Evolutionary conservation across 495 filamentous ascomycete species (phyloP).

Genomic region (Halenospora varia): DNA sequence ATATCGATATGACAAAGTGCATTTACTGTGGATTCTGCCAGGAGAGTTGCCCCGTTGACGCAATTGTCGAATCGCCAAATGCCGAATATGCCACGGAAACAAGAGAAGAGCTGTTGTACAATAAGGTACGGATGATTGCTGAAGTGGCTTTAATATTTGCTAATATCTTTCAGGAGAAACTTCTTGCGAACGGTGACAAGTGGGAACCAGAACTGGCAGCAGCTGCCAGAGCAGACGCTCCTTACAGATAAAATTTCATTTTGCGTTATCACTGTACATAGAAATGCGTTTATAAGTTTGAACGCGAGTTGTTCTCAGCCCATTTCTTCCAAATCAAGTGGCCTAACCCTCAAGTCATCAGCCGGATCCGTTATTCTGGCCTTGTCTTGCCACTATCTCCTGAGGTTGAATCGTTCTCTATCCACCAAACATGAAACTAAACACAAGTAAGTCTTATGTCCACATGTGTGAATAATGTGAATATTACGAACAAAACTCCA

Average conservation of each 20-base stretch:
- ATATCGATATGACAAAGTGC: constrained; percentile 99
- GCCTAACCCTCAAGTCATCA: no score
- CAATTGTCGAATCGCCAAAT: constrained; percentile 95
- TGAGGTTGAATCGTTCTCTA: no score
- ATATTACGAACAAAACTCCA: no score
- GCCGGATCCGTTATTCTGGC: no score
- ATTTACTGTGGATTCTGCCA: constrained; percentile 99
- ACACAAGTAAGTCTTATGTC: no score
- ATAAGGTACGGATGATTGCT: constrained; percentile 62
- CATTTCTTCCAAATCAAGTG: background rate
- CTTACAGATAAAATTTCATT: constrained; percentile 69
- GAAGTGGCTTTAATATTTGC: constrained; percentile 22
- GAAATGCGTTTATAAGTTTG: background rate
- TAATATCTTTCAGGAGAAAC: constrained; percentile 5
- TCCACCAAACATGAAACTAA: no score
- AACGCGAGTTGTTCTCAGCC: background rate
- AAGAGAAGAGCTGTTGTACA: constrained; percentile 93
- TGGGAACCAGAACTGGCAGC: constrained; percentile 98
- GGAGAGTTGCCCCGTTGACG: constrained; percentile 97
- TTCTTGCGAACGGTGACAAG: constrained; percentile 59
- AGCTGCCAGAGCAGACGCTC: constrained; percentile 80
- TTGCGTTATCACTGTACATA: background rate
- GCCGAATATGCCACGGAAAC: constrained; percentile 98
- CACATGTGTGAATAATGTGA: no score
- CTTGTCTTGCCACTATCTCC: no score